Evolutionary conservation across 2,329 filamentous ascomycete species (phyloP).

Genomic region (Aspergillus hiratsukae): DNA sequence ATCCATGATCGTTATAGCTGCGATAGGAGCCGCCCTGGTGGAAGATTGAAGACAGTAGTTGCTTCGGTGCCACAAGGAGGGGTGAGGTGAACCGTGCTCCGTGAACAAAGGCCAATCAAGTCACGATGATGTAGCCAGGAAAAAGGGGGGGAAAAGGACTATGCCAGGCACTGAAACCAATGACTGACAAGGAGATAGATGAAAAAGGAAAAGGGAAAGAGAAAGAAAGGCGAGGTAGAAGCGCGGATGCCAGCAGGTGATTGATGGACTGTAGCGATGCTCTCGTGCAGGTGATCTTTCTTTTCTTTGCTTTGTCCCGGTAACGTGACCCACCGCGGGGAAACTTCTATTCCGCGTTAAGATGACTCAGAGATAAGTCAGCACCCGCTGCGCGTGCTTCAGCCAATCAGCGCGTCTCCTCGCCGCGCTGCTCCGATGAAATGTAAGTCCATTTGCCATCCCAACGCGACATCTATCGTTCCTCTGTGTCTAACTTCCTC

Average conservation of each 20-base stretch:
- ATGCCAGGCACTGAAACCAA: neutral
- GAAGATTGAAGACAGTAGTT: conserved; percentile 1
- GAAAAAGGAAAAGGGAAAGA: conserved; percentile 1
- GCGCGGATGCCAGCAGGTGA: conserved; percentile 4
- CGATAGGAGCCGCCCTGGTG: conserved; percentile 7
- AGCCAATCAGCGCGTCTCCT: conserved; percentile 35
- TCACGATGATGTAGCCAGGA: neutral
- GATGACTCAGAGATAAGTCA: conserved; percentile 26
- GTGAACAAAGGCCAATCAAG: conserved; percentile 1
- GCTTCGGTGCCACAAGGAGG: conserved; percentile 13
- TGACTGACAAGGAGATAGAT: conserved; percentile 5
- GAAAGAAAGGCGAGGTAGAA: conserved; percentile 10
- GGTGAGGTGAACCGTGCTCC: conserved; percentile 18
- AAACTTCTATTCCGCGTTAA: conserved; percentile 24
- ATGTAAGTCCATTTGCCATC: conserved; percentile 30
- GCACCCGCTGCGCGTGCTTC: conserved; percentile 6
- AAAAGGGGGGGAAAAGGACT: conserved; percentile 1
- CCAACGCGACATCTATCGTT: conserved; percentile 22
- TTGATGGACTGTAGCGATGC: conserved; percentile 4
- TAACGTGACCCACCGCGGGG: conserved; percentile 37
- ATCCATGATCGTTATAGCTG: conserved; percentile 46
- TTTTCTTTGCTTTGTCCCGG: conserved; percentile 30
- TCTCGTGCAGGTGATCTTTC: conserved; percentile 23
- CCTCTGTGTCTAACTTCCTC: neutral
- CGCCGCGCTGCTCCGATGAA: conserved; percentile 23